Evolutionary conservation across 768 basidiomycete species (phyloP).

Genomic region (Agrocybe pediades): DNA sequence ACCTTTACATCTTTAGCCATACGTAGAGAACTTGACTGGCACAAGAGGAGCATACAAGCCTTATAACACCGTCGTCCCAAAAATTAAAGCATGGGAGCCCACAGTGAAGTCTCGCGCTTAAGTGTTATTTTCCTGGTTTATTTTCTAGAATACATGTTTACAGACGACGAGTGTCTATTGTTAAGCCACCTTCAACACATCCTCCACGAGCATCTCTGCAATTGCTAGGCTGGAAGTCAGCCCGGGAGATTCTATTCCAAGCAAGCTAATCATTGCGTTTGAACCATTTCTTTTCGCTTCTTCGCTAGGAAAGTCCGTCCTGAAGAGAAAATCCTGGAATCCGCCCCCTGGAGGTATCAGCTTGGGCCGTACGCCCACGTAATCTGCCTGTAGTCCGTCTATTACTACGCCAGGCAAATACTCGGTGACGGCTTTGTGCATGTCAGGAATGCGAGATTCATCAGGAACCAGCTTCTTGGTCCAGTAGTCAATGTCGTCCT

Average conservation of each 20-base stretch:
- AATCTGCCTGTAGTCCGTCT: slow-evolving; percentile 75
- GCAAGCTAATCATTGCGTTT: slow-evolving; percentile 73
- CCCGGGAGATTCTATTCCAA: slow-evolving; percentile 94
- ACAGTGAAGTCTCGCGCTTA: slow-evolving; percentile 56
- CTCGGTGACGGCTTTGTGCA: slow-evolving; percentile 68
- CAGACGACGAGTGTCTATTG: slow-evolving; percentile 5
- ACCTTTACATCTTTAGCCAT: slow-evolving; percentile 51
- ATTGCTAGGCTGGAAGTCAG: slow-evolving; percentile 87
- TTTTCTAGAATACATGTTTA: background rate
- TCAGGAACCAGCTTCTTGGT: slow-evolving; percentile 60
- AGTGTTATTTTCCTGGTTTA: slow-evolving; percentile 4
- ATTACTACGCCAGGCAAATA: slow-evolving; percentile 69
- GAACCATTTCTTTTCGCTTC: slow-evolving; percentile 23
- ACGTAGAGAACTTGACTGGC: slow-evolving; percentile 88
- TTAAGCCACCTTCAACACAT: slow-evolving; percentile 38
- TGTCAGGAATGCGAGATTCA: slow-evolving; percentile 59
- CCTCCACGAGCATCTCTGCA: slow-evolving; percentile 78
- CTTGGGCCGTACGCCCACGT: slow-evolving; percentile 87
- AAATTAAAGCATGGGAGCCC: slow-evolving; percentile 84
- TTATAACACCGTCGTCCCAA: slow-evolving; percentile 86
- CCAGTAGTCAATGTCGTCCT: slow-evolving; percentile 78
- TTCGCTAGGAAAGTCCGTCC: slow-evolving; percentile 56
- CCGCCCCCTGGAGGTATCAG: slow-evolving; percentile 70
- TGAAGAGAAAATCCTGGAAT: slow-evolving; percentile 84
- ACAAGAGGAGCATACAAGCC: slow-evolving; percentile 88